phyloP scores from a whole-genome alignment of 208 protist species.

The Blastocrithidia nonstop region DNA sequence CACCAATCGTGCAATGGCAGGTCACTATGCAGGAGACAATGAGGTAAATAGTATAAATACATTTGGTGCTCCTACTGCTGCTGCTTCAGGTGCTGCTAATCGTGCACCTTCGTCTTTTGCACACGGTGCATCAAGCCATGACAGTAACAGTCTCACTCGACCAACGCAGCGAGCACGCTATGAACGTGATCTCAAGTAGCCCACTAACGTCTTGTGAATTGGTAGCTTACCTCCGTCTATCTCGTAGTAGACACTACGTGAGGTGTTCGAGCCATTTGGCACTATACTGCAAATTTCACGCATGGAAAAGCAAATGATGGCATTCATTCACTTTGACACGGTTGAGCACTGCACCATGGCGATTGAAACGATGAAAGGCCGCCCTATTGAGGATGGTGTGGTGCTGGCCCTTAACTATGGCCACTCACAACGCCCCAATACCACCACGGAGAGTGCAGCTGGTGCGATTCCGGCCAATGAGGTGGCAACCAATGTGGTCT shows the following conservation, averaged over 20 bases:
- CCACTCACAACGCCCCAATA: constrained; percentile 21
- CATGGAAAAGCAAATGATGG: constrained; percentile 49
- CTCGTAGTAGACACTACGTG: constrained; percentile 43
- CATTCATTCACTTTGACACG: constrained; percentile 73
- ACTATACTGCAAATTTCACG: constrained; percentile 46
- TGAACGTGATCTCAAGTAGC: constrained; percentile 37
- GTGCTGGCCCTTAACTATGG: constrained; percentile 78
- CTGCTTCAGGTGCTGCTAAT: neutral
- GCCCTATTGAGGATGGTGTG: constrained; percentile 46
- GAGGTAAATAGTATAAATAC: constrained; percentile 6
- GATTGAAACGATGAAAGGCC: constrained; percentile 52
- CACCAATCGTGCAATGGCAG: constrained; percentile 2
- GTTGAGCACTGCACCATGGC: constrained; percentile 72
- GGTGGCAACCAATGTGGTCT: constrained; percentile 70
- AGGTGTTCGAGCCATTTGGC: constrained; percentile 71
- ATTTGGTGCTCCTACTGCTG: constrained; percentile 5
- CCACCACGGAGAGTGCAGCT: constrained; percentile 4
- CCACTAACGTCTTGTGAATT: constrained; percentile 71
- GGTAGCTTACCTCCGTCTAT: constrained; percentile 56
- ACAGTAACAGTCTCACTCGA: constrained; percentile 2
- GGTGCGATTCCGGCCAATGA: constrained; percentile 52
- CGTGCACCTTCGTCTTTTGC: neutral
- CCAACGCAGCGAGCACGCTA: constrained; percentile 27
- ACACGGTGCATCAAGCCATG: neutral
- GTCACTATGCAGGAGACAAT: constrained; percentile 6